Base-by-base conservation (phyloP, 176 grass and related monocot genomes). In the Rhipidocladum racemiflorum region DNA sequence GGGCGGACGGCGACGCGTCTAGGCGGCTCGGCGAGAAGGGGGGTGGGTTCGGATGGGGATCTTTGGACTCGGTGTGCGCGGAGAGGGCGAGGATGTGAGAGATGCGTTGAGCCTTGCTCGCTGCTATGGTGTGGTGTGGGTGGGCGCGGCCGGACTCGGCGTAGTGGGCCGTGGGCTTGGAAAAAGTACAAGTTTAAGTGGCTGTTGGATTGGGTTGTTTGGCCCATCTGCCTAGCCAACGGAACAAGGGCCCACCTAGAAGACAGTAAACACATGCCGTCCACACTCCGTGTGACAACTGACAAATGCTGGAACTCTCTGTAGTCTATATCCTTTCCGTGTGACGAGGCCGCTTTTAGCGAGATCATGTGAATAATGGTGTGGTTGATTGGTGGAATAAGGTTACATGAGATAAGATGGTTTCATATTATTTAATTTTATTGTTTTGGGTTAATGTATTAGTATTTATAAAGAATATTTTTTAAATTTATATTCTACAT, bases 41-140 rank as follows among this genome's bases (percentile, higher is more conserved):
- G 42, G 35, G 28, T 4, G 74, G 74, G 74, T 4, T 18, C 6
- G 75, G 81, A 62, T 24, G 35, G 24, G 2, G 17, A 12, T 45
- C 36, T 15, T 56, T 67, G 68, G 35, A 56, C 64, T 20, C 48
- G 75, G 75, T 30, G 60, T 38, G 48, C 86, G 59, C 17, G 61
- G 40, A 36, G 61, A 56, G 39, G 27, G 54, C 11, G 83, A 27
- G 18, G 36, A 68, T 18, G 55, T 38, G 36, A 60, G 34, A 57
- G 75, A 77, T 77, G 75, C 14, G 39, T 27, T 7, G 66, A 18
- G 72, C 34, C 36, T 38, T 20, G 14, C 48, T 6, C 8, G 3
- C n/a, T n/a, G n/a, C n/a, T n/a, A n/a, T 51, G 17, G 49, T 40
- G 39, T 40, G 39, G 39, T 40, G 63, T 39, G 46, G 6, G 34